Percentiles rank a stretch among this genome's conserved stretches.
Evolutionary conservation across 257 asterid species (phyloP).

Genomic region (Solanum dulcamara): DNA sequence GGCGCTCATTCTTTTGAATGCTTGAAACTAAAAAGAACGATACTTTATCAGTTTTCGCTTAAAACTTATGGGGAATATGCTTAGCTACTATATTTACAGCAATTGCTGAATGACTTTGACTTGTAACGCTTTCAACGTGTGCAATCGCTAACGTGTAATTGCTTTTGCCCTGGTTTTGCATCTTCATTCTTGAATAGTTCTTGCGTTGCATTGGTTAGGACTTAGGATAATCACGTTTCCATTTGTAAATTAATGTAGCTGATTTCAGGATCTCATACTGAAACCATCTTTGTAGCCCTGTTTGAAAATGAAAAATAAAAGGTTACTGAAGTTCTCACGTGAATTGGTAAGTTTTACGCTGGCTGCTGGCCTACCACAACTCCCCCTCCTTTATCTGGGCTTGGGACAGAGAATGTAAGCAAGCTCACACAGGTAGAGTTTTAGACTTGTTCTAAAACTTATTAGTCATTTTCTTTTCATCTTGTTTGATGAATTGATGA

Average conservation of each 20-base stretch:
- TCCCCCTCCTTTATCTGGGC: background rate
- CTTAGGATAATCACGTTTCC: background rate
- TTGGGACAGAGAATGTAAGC: background rate
- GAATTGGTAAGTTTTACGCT: background rate
- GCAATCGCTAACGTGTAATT: background rate
- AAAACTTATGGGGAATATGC: background rate
- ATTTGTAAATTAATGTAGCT: background rate
- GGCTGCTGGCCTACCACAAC: background rate
- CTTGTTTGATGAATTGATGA: background rate
- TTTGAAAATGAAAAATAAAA: background rate
- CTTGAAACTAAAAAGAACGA: background rate
- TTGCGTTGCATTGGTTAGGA: background rate
- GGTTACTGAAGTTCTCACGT: background rate
- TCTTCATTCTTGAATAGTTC: background rate
- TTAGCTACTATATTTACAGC: background rate
- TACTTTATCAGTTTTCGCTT: background rate
- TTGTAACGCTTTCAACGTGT: background rate
- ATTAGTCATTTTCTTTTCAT: background rate
- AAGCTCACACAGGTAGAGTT: background rate
- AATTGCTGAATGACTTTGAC: background rate
- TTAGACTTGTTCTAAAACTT: background rate
- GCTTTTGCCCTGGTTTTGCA: background rate
- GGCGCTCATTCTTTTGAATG: background rate
- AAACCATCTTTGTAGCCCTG: background rate
- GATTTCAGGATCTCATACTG: background rate